Percentiles rank a stretch among this genome's conserved stretches.
Conservation (phyloP, 1,284 basidiomycete genomes). For the Chalciporus piperatoides region DNA sequence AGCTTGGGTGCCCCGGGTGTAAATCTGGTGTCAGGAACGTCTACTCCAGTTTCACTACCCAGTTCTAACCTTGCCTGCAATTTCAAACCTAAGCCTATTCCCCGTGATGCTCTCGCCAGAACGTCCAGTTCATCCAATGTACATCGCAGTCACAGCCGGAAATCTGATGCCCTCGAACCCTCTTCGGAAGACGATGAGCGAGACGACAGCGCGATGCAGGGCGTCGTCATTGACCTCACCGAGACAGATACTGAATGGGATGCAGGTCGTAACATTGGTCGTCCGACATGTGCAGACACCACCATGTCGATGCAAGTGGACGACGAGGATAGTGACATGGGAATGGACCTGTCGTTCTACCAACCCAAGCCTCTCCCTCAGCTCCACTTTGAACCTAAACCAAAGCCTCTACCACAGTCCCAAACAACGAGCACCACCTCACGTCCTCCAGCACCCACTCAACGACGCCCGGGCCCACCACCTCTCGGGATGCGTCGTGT, state of each 20-base stretch:
- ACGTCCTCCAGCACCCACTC: constrained; percentile 10
- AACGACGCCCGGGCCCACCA: constrained; percentile 24
- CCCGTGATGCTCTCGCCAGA: neutral
- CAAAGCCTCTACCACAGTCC: constrained; percentile 3
- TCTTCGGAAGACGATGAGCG: constrained; percentile 1
- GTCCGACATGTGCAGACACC: constrained; percentile 8
- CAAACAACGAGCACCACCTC: neutral
- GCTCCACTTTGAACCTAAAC: neutral
- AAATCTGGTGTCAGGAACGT: constrained; percentile 14
- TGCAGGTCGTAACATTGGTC: neutral
- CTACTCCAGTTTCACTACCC: constrained; percentile 13
- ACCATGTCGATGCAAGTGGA: constrained; percentile 17
- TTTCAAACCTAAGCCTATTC: constrained; percentile 5
- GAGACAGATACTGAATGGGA: constrained; percentile 23
- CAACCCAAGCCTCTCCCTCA: constrained; percentile 3
- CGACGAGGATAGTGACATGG: constrained; percentile 7
- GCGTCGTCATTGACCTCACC: constrained; percentile 20
- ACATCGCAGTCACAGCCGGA: neutral
- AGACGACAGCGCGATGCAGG: constrained; percentile 16
- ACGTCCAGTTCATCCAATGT: neutral
- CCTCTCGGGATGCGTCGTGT: constrained; percentile 30
- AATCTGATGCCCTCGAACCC: neutral
- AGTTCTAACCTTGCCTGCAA: constrained; percentile 17
- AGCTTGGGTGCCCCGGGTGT: constrained; percentile 6
- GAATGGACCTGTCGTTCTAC: constrained; percentile 18